phyloP scores from a whole-genome alignment of 2,329 filamentous ascomycete species.

The Pyricularia sp. region DNA sequence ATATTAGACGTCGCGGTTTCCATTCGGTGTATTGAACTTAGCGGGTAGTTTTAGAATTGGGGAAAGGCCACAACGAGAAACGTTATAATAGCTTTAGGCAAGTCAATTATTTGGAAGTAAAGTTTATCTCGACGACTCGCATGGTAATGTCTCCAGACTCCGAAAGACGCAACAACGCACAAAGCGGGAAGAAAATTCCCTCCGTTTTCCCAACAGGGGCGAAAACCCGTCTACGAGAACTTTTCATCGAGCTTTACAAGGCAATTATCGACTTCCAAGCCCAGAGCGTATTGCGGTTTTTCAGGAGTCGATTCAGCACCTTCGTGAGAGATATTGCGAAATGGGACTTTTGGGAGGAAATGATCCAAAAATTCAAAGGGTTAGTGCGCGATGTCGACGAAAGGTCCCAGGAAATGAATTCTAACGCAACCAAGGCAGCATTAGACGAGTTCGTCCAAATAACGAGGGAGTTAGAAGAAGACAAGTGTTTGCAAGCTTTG shows the following conservation, averaged over 20 bases:
- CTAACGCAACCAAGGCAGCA: background rate
- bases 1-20: too few relatives aligned
- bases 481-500: conserved; percentile 1
- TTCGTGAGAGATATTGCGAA: conserved; percentile 4
- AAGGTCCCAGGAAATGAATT: background rate
- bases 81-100: too few relatives aligned
- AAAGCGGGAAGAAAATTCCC: too few relatives aligned
- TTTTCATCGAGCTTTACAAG: conserved; percentile 5
- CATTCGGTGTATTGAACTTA: too few relatives aligned
- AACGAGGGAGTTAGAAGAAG: conserved; percentile 14
- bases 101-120: too few relatives aligned
- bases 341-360: conserved; percentile 5
- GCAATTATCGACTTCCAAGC: conserved; percentile 7
- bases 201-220: background rate
- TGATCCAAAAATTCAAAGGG: conserved; percentile 1
- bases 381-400: background rate
- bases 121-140: too few relatives aligned
- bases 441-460: conserved; percentile 11
- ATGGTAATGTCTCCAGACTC: too few relatives aligned
- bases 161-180: too few relatives aligned
- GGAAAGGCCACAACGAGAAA: too few relatives aligned
- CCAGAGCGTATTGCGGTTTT: conserved; percentile 6
- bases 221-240: background rate
- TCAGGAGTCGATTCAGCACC: conserved; percentile 4
- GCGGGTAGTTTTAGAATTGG: too few relatives aligned